These are phyloP conservation scores for Schizosaccharomyces japonicus DNA, from an alignment of 805 yeast genomes.

Conservation along the genomic window DNA sequence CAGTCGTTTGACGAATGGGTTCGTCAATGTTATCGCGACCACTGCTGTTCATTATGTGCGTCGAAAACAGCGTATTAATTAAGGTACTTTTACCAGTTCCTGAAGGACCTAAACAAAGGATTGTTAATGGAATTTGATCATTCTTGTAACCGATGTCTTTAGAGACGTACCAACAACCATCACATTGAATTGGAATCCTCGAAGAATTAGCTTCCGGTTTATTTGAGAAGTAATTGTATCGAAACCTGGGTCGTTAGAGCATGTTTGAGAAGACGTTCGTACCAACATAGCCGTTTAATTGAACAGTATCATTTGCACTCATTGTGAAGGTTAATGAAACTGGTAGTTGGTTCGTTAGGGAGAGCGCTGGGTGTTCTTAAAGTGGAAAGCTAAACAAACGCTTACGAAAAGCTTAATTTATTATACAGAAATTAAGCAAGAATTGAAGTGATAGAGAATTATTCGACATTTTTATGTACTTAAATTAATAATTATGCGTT, in stretches of 20 bases:
- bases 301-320: conserved; percentile 13
- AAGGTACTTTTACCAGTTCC: conserved; percentile 89
- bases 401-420: too few species aligned
- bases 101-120: conserved; percentile 23
- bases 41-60: conserved; percentile 47
- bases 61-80: conserved; percentile 69
- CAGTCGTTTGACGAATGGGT: conserved; percentile 7
- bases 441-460: too few species aligned
- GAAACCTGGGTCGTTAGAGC: conserved; percentile 67
- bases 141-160: not conserved
- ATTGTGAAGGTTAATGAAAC: too few species aligned
- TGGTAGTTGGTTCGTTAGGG: too few species aligned
- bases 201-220: conserved; percentile 69
- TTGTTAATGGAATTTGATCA: not conserved
- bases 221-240: conserved; percentile 91
- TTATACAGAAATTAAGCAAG: too few species aligned
- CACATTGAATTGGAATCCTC: conserved; percentile 82
- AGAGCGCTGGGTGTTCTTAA: too few species aligned
- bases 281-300: conserved; percentile 28
- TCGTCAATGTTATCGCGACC: conserved; percentile 27
- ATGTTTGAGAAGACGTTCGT: too few species aligned
- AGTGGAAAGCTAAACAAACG: too few species aligned
- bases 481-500: too few species aligned
- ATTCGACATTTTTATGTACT: too few species aligned
- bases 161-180: conserved; percentile 51